phyloP scores from a whole-genome alignment of 2,329 filamentous ascomycete species.

The Penicillium italicum region DNA sequence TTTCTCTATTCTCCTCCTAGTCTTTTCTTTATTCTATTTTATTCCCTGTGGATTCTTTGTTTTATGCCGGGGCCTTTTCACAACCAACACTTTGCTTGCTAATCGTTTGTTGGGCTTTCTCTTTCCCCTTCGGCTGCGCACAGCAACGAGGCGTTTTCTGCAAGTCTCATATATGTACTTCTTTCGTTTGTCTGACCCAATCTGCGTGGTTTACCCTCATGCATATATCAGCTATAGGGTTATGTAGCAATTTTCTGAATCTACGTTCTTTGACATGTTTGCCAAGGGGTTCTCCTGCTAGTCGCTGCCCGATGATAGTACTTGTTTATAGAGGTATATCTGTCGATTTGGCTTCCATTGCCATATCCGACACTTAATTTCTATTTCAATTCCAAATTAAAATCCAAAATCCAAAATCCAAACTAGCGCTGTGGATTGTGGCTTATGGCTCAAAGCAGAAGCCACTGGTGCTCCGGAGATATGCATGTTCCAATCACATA shows the following conservation, averaged over 20 bases:
- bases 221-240: neutral
- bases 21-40: neutral
- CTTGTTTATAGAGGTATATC: neutral
- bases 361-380: neutral
- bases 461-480: neutral
- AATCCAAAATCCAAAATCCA: neutral
- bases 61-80: neutral
- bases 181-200: neutral
- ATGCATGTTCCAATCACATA: neutral
- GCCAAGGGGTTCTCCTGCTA: neutral
- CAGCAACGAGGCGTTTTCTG: neutral
- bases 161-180: neutral
- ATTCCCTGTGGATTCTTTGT: neutral
- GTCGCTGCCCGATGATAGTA: neutral
- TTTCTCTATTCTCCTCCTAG: neutral
- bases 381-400: neutral
- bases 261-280: neutral
- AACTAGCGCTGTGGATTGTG: neutral
- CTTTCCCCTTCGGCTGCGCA: neutral
- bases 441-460: neutral
- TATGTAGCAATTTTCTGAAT: neutral
- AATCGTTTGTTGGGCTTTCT: constrained; percentile 8
- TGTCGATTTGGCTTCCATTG: neutral
- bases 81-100: constrained; percentile 8
- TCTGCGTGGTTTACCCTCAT: neutral